A percentile compares a stretch with the other conserved stretches of the same genome.
phyloP scores from a whole-genome alignment of 345 rosid genomes.

The Abelmoschus esculentus region DNA sequence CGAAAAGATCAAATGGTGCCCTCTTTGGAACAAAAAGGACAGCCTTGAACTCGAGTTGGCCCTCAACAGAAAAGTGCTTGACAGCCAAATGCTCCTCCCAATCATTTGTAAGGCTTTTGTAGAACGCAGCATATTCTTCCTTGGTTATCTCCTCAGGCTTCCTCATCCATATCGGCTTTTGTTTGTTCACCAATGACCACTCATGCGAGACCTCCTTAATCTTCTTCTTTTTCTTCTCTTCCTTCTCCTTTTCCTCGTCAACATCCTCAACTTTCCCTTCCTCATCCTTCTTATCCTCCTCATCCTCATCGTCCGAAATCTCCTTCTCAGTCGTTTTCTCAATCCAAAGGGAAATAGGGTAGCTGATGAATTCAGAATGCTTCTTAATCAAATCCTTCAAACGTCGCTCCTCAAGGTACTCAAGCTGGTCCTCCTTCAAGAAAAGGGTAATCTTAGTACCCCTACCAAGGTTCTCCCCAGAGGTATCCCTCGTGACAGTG shows the following conservation, averaged over 20 bases:
- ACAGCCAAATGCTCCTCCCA: conserved; percentile 94
- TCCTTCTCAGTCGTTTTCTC: conserved; percentile 93
- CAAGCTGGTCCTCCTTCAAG: conserved; percentile 84
- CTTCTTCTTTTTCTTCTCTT: conserved; percentile 80
- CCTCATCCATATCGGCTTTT: conserved; percentile 96
- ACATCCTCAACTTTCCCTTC: conserved; percentile 80
- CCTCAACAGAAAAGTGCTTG: conserved; percentile 86
- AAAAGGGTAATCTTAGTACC: conserved; percentile 69
- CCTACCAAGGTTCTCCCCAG: conserved; percentile 74
- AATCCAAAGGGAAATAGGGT: conserved; percentile 76
- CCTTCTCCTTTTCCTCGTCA: conserved; percentile 66
- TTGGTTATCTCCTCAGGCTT: conserved; percentile 82
- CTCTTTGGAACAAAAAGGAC: conserved; percentile 80
- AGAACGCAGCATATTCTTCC: conserved; percentile 90
- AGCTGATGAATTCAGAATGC: conserved; percentile 89
- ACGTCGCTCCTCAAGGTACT: conserved; percentile 91
- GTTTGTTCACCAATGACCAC: conserved; percentile 83
- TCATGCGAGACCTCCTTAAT: conserved; percentile 83
- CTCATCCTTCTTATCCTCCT: conserved; percentile 80
- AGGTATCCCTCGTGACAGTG: conserved; percentile 61
- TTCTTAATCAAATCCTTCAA: conserved; percentile 80
- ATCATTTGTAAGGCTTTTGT: conserved; percentile 91
- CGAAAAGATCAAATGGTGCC: conserved; percentile 92
- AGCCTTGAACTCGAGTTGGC: conserved; percentile 95
- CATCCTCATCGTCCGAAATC: conserved; percentile 83